Evolutionary conservation across 306 rosid genomes (phyloP).

Genomic region (Rubus parviflorus): DNA sequence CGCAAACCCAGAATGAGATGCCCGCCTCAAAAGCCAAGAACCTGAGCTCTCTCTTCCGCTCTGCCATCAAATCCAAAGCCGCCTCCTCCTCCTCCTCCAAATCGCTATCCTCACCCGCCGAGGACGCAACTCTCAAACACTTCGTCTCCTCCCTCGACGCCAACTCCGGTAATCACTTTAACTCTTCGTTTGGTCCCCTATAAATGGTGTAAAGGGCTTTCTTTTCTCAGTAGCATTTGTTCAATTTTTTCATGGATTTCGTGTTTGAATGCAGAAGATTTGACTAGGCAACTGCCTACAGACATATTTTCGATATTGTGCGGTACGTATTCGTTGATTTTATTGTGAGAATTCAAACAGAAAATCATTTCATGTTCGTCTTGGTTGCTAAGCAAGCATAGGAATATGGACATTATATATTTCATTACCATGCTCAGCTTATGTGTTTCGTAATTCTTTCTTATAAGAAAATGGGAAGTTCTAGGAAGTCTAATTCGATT

Average conservation of each 20-base stretch:
- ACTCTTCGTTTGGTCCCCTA: constrained; percentile 10
- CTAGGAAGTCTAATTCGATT: no score
- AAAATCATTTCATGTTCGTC: neutral
- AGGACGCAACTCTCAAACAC: constrained; percentile 24
- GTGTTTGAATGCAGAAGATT: constrained; percentile 56
- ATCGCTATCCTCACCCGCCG: constrained; percentile 10
- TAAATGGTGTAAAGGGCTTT: constrained; percentile 7
- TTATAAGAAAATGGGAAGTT: no score
- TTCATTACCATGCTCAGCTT: no score
- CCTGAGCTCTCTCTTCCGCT: constrained; percentile 32
- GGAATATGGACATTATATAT: neutral
- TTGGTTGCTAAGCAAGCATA: neutral
- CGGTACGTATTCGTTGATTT: constrained; percentile 50
- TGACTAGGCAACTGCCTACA: constrained; percentile 21
- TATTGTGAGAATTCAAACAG: constrained; percentile 10
- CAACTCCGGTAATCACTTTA: constrained; percentile 44
- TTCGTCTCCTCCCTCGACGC: constrained; percentile 27
- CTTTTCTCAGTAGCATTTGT: neutral
- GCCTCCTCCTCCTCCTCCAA: neutral
- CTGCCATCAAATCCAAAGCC: constrained; percentile 23
- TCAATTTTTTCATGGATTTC: neutral
- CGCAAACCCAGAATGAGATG: neutral
- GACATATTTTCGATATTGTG: constrained; percentile 43
- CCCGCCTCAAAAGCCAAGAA: constrained; percentile 21
- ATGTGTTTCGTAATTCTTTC: no score